Conservation (phyloP, 2,329 filamentous ascomycete genomes). For the Cladosporium velox region DNA sequence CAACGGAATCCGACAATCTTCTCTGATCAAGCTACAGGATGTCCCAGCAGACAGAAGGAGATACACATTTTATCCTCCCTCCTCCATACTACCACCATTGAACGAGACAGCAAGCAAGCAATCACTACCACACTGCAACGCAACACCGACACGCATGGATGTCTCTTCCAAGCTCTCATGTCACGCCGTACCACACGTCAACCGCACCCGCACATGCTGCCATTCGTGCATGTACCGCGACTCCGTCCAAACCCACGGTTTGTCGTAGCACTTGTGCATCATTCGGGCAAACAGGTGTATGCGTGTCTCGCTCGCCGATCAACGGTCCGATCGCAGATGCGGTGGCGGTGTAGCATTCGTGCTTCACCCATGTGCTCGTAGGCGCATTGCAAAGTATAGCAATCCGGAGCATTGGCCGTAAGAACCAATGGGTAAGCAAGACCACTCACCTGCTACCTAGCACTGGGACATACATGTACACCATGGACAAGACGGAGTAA, state of each 20-base stretch:
- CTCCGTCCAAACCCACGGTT: neutral
- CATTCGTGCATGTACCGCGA: neutral
- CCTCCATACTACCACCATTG: neutral
- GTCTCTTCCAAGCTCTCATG: constrained; percentile 1
- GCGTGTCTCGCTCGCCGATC: neutral
- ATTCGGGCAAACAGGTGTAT: neutral
- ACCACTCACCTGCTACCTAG: too few species aligned
- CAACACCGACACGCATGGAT: neutral
- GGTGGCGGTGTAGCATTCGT: neutral
- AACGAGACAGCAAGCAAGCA: constrained; percentile 2
- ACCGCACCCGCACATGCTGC: neutral
- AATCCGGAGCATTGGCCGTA: neutral
- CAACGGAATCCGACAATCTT: neutral
- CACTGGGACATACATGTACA: neutral
- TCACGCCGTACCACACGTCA: neutral
- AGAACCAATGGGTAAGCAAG: neutral
- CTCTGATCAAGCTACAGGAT: too few species aligned
- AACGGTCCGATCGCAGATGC: neutral
- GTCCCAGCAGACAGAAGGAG: too few species aligned
- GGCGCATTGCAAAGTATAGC: neutral
- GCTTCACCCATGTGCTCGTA: too few species aligned
- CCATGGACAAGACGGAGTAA: neutral
- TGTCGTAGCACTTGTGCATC: neutral
- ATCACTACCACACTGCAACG: constrained; percentile 6
- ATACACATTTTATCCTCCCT: neutral